These are phyloP conservation scores for Chaetomium strumarium DNA, from an alignment of 2,329 filamentous ascomycete species.

Conservation along the genomic window DNA sequence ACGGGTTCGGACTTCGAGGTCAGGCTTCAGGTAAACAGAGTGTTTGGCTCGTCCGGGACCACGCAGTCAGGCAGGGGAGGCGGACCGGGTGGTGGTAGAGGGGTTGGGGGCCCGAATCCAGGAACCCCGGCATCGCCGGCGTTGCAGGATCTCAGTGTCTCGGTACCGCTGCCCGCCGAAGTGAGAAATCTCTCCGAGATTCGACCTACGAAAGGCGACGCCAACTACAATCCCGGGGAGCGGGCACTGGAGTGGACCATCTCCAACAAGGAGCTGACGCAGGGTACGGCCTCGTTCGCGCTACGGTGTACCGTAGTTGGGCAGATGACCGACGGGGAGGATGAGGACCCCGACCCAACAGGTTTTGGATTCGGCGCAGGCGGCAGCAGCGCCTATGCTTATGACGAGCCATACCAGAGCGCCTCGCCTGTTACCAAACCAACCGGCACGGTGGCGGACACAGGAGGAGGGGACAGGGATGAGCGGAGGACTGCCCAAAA, in stretches of 20 bases:
- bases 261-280: constrained; percentile 66
- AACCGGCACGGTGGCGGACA: constrained; percentile 23
- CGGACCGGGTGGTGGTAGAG: constrained; percentile 32
- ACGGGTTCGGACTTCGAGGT: constrained; percentile 84
- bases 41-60: constrained; percentile 43
- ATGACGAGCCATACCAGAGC: constrained; percentile 52
- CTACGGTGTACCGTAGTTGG: constrained; percentile 78
- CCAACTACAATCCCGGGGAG: constrained; percentile 70
- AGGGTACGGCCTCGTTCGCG: constrained; percentile 61
- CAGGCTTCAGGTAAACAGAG: constrained; percentile 62
- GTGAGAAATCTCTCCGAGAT: constrained; percentile 83
- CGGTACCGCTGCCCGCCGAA: constrained; percentile 69
- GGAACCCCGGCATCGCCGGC: constrained; percentile 54
- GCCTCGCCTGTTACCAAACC: constrained; percentile 1
- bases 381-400: constrained; percentile 35
- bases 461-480: constrained; percentile 40
- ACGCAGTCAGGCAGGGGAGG: constrained; percentile 4
- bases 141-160: constrained; percentile 72
- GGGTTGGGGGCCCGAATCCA: constrained; percentile 42
- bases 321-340: constrained; percentile 42
- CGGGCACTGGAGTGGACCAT: constrained; percentile 76
- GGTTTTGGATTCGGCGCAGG: constrained; percentile 43
- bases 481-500: constrained; percentile 58
- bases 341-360: constrained; percentile 46
- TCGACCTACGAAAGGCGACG: constrained; percentile 74